Evolutionary conservation across 2,329 filamentous ascomycete genomes (phyloP).

Genomic region (Domatiomyces globalis): DNA sequence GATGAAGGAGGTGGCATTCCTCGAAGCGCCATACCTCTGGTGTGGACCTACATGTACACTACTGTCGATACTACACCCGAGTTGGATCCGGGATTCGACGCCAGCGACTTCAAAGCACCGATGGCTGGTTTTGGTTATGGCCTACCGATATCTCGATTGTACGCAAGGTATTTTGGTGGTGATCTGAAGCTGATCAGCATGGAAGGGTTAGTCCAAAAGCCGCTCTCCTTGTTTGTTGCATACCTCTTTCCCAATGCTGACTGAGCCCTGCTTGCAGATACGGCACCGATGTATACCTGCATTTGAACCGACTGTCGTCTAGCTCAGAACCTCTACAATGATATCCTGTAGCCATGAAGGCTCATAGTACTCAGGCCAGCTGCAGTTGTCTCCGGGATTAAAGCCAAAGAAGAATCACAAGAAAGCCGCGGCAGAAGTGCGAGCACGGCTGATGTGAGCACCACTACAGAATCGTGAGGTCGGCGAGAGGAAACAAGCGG

Average conservation of each 20-base stretch:
- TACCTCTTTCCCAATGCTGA: constrained; percentile 8
- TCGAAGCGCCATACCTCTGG: constrained; percentile 78
- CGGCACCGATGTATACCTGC: constrained; percentile 95
- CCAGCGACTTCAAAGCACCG: constrained; percentile 96
- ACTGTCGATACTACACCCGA: constrained; percentile 93
- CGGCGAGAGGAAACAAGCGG: constrained; percentile 77
- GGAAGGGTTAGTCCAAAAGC: constrained; percentile 64
- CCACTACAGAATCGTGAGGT: constrained; percentile 60
- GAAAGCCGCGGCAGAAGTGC: background rate
- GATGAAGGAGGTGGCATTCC: constrained; percentile 96
- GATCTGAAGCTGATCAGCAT: constrained; percentile 97
- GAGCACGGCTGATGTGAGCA: background rate
- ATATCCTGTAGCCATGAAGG: constrained; percentile 57
- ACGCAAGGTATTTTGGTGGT: constrained; percentile 92
- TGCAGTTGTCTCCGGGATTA: too few species aligned
- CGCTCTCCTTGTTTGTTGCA: background rate
- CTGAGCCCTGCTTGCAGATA: constrained; percentile 45
- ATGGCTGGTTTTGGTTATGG: constrained; percentile 99
- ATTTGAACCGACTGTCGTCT: constrained; percentile 87
- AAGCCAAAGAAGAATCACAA: background rate
- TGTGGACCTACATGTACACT: constrained; percentile 99
- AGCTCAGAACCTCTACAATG: constrained; percentile 96
- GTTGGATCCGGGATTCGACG: constrained; percentile 93
- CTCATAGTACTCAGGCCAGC: too few species aligned
- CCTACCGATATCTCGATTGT: constrained; percentile 80